A percentile compares a stretch with the other conserved stretches of the same genome.
These are phyloP conservation scores for Suaeda aralocaspica DNA, from an alignment of 148 eudicot species.

Conservation along the genomic window DNA sequence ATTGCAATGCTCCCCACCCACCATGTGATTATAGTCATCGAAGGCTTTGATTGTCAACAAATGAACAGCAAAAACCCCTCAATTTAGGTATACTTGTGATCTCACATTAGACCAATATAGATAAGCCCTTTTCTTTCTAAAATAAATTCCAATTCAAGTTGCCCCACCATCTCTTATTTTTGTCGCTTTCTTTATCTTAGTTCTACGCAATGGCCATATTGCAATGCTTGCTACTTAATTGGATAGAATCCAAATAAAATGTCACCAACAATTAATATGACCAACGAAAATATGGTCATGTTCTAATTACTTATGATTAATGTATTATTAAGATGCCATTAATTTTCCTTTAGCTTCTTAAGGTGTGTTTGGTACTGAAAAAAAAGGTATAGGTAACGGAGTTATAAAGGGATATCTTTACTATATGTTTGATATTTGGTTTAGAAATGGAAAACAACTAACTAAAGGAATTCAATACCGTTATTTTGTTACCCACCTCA, in stretches of 20 bases:
- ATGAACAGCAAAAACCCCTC: background rate
- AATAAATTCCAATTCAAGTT: background rate
- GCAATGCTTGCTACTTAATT: conserved; percentile 15
- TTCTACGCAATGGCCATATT: background rate
- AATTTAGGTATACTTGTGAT: conserved; percentile 11
- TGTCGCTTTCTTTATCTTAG: conserved; percentile 4
- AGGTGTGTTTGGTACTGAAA: too few relatives aligned
- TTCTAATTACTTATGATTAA: too few relatives aligned
- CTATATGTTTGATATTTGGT: too few relatives aligned
- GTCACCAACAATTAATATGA: conserved; percentile 10
- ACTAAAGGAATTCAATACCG: too few relatives aligned
- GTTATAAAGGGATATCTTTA: too few relatives aligned
- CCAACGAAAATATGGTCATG: background rate
- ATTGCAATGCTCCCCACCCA: background rate
- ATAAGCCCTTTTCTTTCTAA: conserved; percentile 2
- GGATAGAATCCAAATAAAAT: conserved; percentile 13
- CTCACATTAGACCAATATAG: background rate
- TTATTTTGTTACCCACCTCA: too few relatives aligned
- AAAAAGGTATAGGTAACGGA: too few relatives aligned
- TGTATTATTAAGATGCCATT: too few relatives aligned
- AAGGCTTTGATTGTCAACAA: conserved; percentile 20
- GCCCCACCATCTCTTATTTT: conserved; percentile 11
- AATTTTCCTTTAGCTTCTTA: too few relatives aligned
- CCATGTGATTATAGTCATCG: conserved; percentile 8
- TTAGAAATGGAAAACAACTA: too few relatives aligned